Evolutionary conservation across 495 filamentous ascomycete genomes (phyloP).

Genomic region (Durotheca rogersii): DNA sequence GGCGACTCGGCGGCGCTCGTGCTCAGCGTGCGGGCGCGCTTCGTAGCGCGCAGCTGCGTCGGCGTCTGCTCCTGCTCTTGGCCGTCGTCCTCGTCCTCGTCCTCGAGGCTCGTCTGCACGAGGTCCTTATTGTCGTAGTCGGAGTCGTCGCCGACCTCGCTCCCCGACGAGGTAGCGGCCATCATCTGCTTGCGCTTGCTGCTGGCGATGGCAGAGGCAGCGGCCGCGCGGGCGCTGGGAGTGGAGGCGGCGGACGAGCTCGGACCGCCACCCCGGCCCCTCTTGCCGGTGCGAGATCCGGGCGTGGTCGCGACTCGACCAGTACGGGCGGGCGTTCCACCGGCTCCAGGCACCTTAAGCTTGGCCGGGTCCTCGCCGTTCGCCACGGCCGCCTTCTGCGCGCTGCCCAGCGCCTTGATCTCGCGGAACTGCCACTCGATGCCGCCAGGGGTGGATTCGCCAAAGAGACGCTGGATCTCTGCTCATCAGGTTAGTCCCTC

Average conservation of each 20-base stretch:
- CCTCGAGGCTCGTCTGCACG: too few relatives aligned
- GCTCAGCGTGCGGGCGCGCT: neutral
- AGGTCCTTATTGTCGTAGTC: conserved; percentile 30
- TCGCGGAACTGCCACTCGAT: conserved; percentile 51
- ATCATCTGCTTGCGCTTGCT: conserved; percentile 31
- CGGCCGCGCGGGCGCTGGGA: conserved; percentile 10
- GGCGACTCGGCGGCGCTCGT: neutral
- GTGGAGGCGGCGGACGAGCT: conserved; percentile 4
- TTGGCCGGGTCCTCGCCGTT: conserved; percentile 31
- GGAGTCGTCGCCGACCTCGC: neutral
- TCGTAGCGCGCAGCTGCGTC: neutral
- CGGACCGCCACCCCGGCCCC: too few relatives aligned
- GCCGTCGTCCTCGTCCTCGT: conserved; percentile 16
- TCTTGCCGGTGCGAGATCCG: neutral
- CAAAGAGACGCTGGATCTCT: conserved; percentile 49
- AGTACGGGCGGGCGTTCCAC: neutral
- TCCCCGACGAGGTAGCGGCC: conserved; percentile 10
- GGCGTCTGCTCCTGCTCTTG: conserved; percentile 16
- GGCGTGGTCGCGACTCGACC: neutral
- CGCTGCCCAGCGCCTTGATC: conserved; percentile 43
- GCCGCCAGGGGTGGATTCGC: conserved; percentile 44
- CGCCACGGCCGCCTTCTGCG: conserved; percentile 39
- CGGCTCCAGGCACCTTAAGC: conserved; percentile 1
- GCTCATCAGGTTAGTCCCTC: conserved; percentile 1
- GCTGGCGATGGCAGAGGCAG: neutral